Evolutionary conservation across 1,284 basidiomycete genomes (phyloP), one percentile per base, ranked within the genome.

Genomic region (Tilletia walkeri): DNA sequence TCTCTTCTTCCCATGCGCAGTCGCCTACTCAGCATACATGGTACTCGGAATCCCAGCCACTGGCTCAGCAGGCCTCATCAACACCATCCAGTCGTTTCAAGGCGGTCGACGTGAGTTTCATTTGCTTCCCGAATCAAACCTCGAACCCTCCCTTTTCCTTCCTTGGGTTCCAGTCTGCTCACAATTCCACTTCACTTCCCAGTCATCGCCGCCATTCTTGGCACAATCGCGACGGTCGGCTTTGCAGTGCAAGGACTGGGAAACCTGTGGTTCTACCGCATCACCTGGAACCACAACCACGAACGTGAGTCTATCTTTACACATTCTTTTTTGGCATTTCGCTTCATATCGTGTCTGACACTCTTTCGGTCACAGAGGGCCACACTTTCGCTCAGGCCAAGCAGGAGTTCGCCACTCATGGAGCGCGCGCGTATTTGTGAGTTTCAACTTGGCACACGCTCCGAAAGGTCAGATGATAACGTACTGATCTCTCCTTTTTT

Each of bases 61-160:
- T 54, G 95, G 95, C 36, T 93, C 92, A 50, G 94, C 93, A 12
- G 95, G 96, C n/a, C 87, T 99, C 63, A 92, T 98, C 81, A 92
- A 94, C 84, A 95, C 91, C 45, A 92, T 96, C 76, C 86, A 89
- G 73, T 89, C 70, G 30, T 83, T 80, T 67, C 70, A 69, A 18
- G 65, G 70, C 16, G 65, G 63, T 10, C 38, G 69, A 24, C 68
- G 68, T 67, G 49, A 63, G 67, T 69, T 39, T 6, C 18, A 14
- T 2, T 50, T 9, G 7, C n/a, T 7, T 53, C 30, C 4, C 50
- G 10, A 7, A 10, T 24, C n/a, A 34, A n/a, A 30, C 54, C 9
- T 30, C 12, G 5, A 56, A 24, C 54, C 3, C 12, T 24, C 5
- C 18, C 9, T 9, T n/a, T 10, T 4, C 50, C 10, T 7, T 12